Percentiles rank a stretch among this genome's conserved stretches.
Conservation (phyloP, 805 yeast genomes). For the Wickerhamiella domercqiae region DNA sequence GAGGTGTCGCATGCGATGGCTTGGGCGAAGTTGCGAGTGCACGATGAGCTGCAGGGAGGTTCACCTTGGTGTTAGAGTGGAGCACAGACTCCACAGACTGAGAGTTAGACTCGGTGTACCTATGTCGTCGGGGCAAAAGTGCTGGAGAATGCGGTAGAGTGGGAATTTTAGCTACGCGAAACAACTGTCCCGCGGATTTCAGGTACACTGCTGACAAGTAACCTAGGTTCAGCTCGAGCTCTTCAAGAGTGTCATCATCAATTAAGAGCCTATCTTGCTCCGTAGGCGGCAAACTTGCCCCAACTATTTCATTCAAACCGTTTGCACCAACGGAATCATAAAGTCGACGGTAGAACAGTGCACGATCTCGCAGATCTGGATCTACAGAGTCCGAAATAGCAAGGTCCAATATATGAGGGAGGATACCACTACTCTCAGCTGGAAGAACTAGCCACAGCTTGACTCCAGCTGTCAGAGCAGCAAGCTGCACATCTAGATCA, state of each 20-base stretch:
- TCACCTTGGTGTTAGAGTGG: neutral
- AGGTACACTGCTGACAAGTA: constrained; percentile 69
- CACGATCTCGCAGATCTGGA: constrained; percentile 80
- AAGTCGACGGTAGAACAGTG: constrained; percentile 72
- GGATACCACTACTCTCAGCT: constrained; percentile 32
- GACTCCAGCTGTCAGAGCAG: constrained; percentile 57
- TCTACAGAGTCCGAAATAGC: constrained; percentile 64
- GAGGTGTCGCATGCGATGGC: neutral
- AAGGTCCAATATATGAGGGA: constrained; percentile 42
- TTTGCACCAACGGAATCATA: constrained; percentile 19
- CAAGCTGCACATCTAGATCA: constrained; percentile 55
- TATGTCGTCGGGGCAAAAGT: constrained; percentile 14
- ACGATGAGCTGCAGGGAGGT: neutral
- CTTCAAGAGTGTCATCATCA: constrained; percentile 59
- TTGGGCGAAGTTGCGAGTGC: neutral
- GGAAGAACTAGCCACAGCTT: constrained; percentile 51
- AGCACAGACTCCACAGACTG: no score
- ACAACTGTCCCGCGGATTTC: constrained; percentile 70
- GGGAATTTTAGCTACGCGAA: constrained; percentile 30
- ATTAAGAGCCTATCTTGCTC: constrained; percentile 51
- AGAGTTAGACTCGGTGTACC: no score
- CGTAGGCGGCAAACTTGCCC: constrained; percentile 47
- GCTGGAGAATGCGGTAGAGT: constrained; percentile 16
- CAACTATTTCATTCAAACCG: constrained; percentile 39
- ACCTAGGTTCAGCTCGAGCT: constrained; percentile 69